Base-by-base conservation (phyloP, 306 rosid genomes). In the Betula pendula region DNA sequence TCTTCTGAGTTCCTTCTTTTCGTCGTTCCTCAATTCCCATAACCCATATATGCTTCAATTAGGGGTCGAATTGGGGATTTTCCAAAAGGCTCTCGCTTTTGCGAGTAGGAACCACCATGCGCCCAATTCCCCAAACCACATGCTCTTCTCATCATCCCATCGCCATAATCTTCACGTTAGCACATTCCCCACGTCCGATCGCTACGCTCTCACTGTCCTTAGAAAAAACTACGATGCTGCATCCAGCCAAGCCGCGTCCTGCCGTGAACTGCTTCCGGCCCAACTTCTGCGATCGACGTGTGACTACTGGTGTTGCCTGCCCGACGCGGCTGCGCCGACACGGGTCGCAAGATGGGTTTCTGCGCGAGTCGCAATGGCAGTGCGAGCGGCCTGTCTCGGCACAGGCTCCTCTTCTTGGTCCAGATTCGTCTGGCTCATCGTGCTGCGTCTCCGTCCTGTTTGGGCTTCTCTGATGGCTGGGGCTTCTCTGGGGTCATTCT, bases 281-380 rank as follows among this genome's bases (percentile, higher is more conserved):
- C 5, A 86, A 94, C 76, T 97, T 92, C n/a, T 94, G 97, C 74
- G 93, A 91, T 66, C 0, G 90, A 92, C 81, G 95, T 22, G 86
- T 94, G 51, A 94, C 33, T 94, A 92, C 75, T 94, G 98, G 98
- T 92, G 97, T 45, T n/a, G n/a, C n/a, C n/a, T n/a, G n/a, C n/a
- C n/a, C n/a, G n/a, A n/a, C n/a, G n/a, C n/a, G 98, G 98, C 6
- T 94, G 97, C 82, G 89, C 82, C 5, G 97, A 92, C 38, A 97
- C 98, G 0, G 29, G 96, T 94, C 5, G 88, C 35, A 94, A 88
- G 25, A 33, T 82, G 48, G 96, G 98, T 0, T 92, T 86, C 40
- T 94, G 97, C 66, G 95, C 92, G 83, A n/a, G 89, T 94, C 9
- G 97, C 0, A 94, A 78, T 44, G 96, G 90, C 42, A 38, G 42